Conservation (phyloP, 352 stramenopile species). For the Globisporangium splendens region DNA sequence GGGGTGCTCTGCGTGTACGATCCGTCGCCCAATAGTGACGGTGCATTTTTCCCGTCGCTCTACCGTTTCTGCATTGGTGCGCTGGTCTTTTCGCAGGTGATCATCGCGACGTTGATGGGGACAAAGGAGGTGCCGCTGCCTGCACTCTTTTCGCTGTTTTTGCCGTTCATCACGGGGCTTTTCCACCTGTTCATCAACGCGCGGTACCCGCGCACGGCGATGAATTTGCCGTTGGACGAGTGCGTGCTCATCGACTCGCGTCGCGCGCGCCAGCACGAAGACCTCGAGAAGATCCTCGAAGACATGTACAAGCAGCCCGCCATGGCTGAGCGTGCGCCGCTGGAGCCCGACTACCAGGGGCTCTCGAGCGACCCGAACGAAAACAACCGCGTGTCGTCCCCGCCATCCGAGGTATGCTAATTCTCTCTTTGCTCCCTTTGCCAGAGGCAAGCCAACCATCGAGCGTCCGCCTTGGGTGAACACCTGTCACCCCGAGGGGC, state of each 20-base stretch:
- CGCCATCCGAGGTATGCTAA: constrained; percentile 49
- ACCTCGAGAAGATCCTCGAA: constrained; percentile 55
- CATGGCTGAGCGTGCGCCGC: constrained; percentile 53
- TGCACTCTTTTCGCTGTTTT: constrained; percentile 52
- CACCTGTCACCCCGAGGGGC: background rate
- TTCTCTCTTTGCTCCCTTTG: background rate
- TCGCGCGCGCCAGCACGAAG: constrained; percentile 44
- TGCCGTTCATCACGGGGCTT: constrained; percentile 58
- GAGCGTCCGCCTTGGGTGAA: too few species aligned
- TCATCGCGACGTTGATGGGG: constrained; percentile 69
- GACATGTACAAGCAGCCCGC: constrained; percentile 52
- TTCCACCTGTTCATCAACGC: constrained; percentile 75
- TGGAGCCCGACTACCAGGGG: constrained; percentile 75
- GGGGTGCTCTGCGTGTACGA: constrained; percentile 66
- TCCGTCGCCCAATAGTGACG: constrained; percentile 61
- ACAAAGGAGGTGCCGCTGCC: constrained; percentile 68
- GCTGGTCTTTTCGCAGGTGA: constrained; percentile 74
- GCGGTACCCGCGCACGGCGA: constrained; percentile 61
- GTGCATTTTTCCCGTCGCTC: constrained; percentile 74
- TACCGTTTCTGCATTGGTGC: constrained; percentile 80
- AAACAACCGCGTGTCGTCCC: constrained; percentile 63
- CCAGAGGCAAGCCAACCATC: background rate
- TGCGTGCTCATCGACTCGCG: constrained; percentile 69
- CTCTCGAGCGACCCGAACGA: constrained; percentile 63
- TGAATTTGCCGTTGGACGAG: constrained; percentile 73